Evolutionary conservation across 352 stramenopile species (phyloP).

Genomic region (Globisporangium iwayamae): DNA sequence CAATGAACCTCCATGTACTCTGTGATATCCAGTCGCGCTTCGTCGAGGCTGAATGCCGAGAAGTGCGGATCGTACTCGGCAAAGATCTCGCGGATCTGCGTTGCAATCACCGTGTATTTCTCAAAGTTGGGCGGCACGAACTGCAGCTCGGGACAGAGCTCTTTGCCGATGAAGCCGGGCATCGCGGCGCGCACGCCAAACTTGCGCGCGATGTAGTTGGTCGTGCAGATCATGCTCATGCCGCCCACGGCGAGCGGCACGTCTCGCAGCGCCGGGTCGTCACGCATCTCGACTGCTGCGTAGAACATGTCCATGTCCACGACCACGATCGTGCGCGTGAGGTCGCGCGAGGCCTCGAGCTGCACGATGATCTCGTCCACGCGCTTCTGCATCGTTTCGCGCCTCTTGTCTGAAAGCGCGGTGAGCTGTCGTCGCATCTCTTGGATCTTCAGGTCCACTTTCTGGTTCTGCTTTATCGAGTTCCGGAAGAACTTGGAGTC

Average conservation of each 20-base stretch:
- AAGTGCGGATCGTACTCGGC: conserved; percentile 93
- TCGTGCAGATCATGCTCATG: conserved; percentile 93
- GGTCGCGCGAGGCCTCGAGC: conserved; percentile 51
- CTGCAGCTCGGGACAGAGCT: conserved; percentile 92
- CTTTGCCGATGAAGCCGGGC: conserved; percentile 95
- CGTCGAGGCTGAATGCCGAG: conserved; percentile 90
- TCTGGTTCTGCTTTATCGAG: conserved; percentile 85
- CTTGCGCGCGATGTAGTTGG: conserved; percentile 93
- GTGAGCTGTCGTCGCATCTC: conserved; percentile 67
- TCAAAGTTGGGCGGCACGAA: conserved; percentile 90
- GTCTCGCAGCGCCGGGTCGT: conserved; percentile 82
- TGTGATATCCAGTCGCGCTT: conserved; percentile 94
- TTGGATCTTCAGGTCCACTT: conserved; percentile 79
- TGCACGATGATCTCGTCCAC: conserved; percentile 38
- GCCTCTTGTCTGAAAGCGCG: conserved; percentile 37
- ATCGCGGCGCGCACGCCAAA: conserved; percentile 95
- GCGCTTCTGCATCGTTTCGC: conserved; percentile 33
- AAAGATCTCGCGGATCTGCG: conserved; percentile 82
- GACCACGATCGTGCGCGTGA: conserved; percentile 83
- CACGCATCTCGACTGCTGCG: conserved; percentile 94
- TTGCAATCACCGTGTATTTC: conserved; percentile 86
- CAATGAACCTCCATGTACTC: conserved; percentile 78
- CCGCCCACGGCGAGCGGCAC: conserved; percentile 92
- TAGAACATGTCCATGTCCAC: conserved; percentile 98
- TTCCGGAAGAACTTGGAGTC: conserved; percentile 93